Conservation (phyloP, 2,329 filamentous ascomycete genomes). For the Fusarium sp. region DNA sequence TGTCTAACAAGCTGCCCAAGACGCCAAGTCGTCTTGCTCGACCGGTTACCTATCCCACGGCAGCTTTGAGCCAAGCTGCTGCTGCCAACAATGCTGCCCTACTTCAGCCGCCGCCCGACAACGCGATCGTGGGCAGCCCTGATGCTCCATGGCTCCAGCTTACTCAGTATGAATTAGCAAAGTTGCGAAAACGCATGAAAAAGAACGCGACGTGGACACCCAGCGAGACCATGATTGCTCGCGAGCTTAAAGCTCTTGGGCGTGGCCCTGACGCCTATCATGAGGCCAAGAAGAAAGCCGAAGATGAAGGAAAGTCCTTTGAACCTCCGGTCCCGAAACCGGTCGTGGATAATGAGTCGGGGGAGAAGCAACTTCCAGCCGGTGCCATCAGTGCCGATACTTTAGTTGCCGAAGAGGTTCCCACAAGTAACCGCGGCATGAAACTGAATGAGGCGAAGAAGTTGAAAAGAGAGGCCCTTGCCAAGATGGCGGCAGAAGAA, state of each 20-base stretch:
- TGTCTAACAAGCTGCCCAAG: slow-evolving; percentile 55
- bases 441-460: slow-evolving; percentile 82
- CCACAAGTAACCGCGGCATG: slow-evolving; percentile 76
- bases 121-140: slow-evolving; percentile 65
- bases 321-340: slow-evolving; percentile 52
- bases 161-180: slow-evolving; percentile 70
- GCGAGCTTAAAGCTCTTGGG: slow-evolving; percentile 76
- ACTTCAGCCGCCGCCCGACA: slow-evolving; percentile 67
- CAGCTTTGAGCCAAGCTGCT: slow-evolving; percentile 51
- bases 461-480: slow-evolving; percentile 71
- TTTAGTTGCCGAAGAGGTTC: slow-evolving; percentile 67
- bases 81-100: slow-evolving; percentile 54
- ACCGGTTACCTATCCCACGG: slow-evolving; percentile 48
- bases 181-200: slow-evolving; percentile 86
- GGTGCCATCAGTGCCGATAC: slow-evolving; percentile 68
- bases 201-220: slow-evolving; percentile 89
- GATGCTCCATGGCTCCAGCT: slow-evolving; percentile 73
- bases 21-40: slow-evolving; percentile 53
- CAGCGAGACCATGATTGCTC: slow-evolving; percentile 84
- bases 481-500: slow-evolving; percentile 69
- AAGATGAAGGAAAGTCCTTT: slow-evolving; percentile 71
- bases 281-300: slow-evolving; percentile 70
- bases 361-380: slow-evolving; percentile 62
- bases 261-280: slow-evolving; percentile 71
- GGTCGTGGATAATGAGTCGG: slow-evolving; percentile 59